phyloP scores from a whole-genome alignment of 2,329 filamentous ascomycete genomes.

The Leptodontidium sp. region DNA sequence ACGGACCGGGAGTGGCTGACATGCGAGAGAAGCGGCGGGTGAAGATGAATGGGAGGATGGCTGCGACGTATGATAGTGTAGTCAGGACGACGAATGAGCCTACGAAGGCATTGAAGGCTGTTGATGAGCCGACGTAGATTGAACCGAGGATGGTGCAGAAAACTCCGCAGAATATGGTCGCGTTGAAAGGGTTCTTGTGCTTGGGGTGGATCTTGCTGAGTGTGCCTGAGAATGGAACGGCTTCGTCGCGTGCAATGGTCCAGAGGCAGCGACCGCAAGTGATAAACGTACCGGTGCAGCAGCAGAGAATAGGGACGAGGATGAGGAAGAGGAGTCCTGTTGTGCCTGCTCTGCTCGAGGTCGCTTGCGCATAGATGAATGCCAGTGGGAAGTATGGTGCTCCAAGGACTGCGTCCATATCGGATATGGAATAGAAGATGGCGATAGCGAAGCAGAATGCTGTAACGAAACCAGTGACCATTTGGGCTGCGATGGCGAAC shows the following conservation, averaged over 20 bases:
- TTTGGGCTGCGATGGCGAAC: slow-evolving; percentile 59
- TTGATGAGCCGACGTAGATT: slow-evolving; percentile 71
- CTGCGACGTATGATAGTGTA: slow-evolving; percentile 66
- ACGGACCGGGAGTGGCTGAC: slow-evolving; percentile 23
- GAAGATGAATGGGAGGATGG: slow-evolving; percentile 66
- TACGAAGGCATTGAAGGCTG: slow-evolving; percentile 73
- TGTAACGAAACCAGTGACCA: slow-evolving; percentile 59
- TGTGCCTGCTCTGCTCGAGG: slow-evolving; percentile 58
- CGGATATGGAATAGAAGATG: slow-evolving; percentile 64
- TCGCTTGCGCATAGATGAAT: slow-evolving; percentile 70
- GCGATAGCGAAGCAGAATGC: slow-evolving; percentile 61
- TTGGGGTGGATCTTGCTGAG: slow-evolving; percentile 56
- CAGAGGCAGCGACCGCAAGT: slow-evolving; percentile 69
- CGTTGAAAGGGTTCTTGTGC: slow-evolving; percentile 61
- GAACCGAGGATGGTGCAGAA: slow-evolving; percentile 64
- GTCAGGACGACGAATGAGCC: slow-evolving; percentile 65
- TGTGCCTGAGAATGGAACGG: slow-evolving; percentile 59
- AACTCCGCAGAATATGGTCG: slow-evolving; percentile 59
- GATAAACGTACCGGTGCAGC: slow-evolving; percentile 64
- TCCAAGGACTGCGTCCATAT: slow-evolving; percentile 61
- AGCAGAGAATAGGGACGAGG: slow-evolving; percentile 60
- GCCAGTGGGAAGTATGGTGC: slow-evolving; percentile 67
- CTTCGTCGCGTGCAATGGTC: slow-evolving; percentile 66
- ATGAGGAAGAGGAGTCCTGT: slow-evolving; percentile 62
- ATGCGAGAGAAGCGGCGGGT: slow-evolving; percentile 48